A percentile compares a stretch with the other conserved stretches of the same genome.
These are phyloP conservation scores for Claviceps purpurea DNA, from an alignment of 2,329 filamentous ascomycete genomes.

Conservation along the genomic window DNA sequence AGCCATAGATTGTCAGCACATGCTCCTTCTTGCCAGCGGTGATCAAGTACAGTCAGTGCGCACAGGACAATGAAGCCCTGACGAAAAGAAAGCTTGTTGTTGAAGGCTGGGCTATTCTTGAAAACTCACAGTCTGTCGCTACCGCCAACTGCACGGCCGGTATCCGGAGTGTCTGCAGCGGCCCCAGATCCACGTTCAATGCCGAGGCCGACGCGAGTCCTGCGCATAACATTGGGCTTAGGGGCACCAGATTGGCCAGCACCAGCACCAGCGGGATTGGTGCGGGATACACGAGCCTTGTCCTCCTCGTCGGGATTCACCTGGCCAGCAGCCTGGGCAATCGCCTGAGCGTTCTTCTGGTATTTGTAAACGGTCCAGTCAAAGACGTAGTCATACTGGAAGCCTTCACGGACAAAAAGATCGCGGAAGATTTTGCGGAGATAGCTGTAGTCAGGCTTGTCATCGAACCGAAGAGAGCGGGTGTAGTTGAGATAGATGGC, in stretches of 20 bases:
- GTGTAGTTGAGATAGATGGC: slow-evolving; percentile 99
- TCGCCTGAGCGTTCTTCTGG: slow-evolving; percentile 93
- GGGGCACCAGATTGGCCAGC: slow-evolving; percentile 49
- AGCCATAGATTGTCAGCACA: slow-evolving; percentile 61
- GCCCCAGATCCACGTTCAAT: slow-evolving; percentile 52
- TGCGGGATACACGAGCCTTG: slow-evolving; percentile 56
- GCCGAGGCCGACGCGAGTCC: slow-evolving; percentile 47
- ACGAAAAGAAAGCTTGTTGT: slow-evolving; percentile 51
- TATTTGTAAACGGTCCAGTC: slow-evolving; percentile 99
- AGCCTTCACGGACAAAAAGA: slow-evolving; percentile 94
- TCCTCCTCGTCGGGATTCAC: slow-evolving; percentile 60
- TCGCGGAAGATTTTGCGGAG: slow-evolving; percentile 99
- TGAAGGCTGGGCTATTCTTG: slow-evolving; percentile 24
- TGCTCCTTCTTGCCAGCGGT: slow-evolving; percentile 62
- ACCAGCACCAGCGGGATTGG: slow-evolving; percentile 51
- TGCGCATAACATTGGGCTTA: slow-evolving; percentile 62
- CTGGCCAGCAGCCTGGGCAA: slow-evolving; percentile 65
- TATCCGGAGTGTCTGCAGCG: slow-evolving; percentile 54
- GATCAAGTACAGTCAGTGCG: slow-evolving; percentile 65
- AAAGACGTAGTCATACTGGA: slow-evolving; percentile 99
- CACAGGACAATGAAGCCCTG: slow-evolving; percentile 69
- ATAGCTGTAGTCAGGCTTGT: slow-evolving; percentile 99
- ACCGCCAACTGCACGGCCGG: slow-evolving; percentile 62
- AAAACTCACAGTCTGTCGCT: slow-evolving; percentile 95
- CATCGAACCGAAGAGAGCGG: slow-evolving; percentile 93